phyloP scores from a whole-genome alignment of 345 rosid genomes.

The Syzygium grande region DNA sequence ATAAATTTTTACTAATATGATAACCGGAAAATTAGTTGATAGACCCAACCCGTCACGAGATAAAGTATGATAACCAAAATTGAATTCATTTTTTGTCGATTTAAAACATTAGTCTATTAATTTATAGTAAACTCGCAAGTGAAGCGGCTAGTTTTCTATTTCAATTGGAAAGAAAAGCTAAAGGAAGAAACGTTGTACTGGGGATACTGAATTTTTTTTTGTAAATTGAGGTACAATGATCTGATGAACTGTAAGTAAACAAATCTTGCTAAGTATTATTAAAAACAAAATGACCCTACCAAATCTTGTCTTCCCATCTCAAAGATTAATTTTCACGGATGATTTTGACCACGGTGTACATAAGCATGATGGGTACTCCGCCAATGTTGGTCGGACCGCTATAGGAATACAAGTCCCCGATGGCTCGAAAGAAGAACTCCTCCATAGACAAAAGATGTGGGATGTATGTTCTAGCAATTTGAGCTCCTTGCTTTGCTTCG shows the following conservation, averaged over 20 bases:
- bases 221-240: not conserved
- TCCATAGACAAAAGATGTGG: not conserved
- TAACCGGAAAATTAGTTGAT: too few species aligned
- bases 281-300: not conserved
- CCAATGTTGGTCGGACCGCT: accelerated
- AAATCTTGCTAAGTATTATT: not conserved
- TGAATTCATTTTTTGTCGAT: too few species aligned
- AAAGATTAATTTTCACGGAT: not conserved
- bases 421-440: not conserved
- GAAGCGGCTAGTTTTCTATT: accelerated
- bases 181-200: too few species aligned
- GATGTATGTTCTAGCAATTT: not conserved
- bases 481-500: not conserved
- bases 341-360: too few species aligned
- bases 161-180: not conserved
- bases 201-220: accelerated
- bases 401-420: not conserved
- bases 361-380: not conserved
- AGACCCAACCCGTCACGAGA: too few species aligned
- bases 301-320: not conserved
- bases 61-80: not conserved
- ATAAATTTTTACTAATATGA: too few species aligned
- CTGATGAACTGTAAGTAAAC: not conserved
- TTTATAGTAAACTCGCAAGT: not conserved
- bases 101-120: too few species aligned